Base-by-base conservation (phyloP, 306 rosid species). In the Sesbania bispinosa region DNA sequence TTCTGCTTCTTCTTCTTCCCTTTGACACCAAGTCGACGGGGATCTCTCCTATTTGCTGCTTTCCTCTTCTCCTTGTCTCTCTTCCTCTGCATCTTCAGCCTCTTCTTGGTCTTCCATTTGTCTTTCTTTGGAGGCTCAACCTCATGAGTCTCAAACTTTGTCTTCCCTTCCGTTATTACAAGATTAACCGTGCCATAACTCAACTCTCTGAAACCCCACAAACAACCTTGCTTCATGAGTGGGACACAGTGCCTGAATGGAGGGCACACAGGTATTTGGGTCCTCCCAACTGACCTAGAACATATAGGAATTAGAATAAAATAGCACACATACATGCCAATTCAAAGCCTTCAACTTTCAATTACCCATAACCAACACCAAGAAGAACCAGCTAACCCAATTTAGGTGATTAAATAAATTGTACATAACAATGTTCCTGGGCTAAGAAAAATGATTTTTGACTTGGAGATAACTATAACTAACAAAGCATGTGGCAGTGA, bases 11-110 rank as follows among this genome's bases (percentile, higher is more conserved):
- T 87, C 77, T 81, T 93, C 83, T 87, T 87, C 80, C 91, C 83
- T 81, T 86, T 84, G 46, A 84, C 78, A 6, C 92, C 82, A 2
- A 93, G 90, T 29, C 80, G 67, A 16, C 98, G 90, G 0, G 98
- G 98, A 79, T 90, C 94, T n/a, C 26, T 87, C 82, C 85, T 93
- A 84, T 90, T 88, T 9, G 94, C 97, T 1, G 86, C 77, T 81
- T 75, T 93, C 62, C 97, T 93, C 85, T 80, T 77, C 86, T 85
- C 80, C 76, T 90, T 93, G 57, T 84, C 96, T 55, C 85, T 88
- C 86, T 45, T 87, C 80, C 92, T 86, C 81, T 86, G 88, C 77
- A 84, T 11, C 90, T 90, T 90, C 79, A 93, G 76, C 85, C 70
- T 87, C 85, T 89, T 94, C 85, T 94, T 90, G 13, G 86, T 88